Evolutionary conservation across 805 yeast species (phyloP).

Genomic region (Allodekkera sacchari): DNA sequence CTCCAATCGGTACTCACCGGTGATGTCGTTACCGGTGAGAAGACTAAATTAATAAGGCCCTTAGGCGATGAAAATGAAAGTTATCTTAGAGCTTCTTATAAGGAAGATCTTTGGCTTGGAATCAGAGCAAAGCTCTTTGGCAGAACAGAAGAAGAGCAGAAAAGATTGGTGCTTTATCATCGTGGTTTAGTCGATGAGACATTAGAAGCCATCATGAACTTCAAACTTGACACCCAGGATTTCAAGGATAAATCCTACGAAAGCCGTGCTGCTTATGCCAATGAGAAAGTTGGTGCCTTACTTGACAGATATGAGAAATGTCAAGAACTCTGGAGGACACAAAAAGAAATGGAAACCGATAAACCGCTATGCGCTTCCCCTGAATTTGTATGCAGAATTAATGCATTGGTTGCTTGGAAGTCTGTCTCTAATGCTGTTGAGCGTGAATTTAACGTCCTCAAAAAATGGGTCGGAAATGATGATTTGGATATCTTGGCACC

Average conservation of each 20-base stretch:
- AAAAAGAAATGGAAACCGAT: conserved; percentile 69
- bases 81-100: conserved; percentile 44
- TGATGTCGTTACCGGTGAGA: conserved; percentile 87
- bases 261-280: conserved; percentile 27
- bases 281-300: conserved; percentile 44
- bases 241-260: conserved; percentile 10
- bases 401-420: conserved; percentile 79
- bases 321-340: conserved; percentile 71
- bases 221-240: conserved; percentile 40
- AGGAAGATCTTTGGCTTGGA: conserved; percentile 81
- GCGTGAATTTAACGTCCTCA: conserved; percentile 50
- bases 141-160: conserved; percentile 72
- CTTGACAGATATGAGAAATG: conserved; percentile 57
- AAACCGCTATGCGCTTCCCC: conserved; percentile 62
- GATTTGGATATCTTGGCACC: conserved; percentile 55
- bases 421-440: conserved; percentile 64
- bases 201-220: conserved; percentile 58
- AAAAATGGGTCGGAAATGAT: conserved; percentile 78
- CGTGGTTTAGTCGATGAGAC: conserved; percentile 67
- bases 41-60: conserved; percentile 60
- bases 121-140: conserved; percentile 76
- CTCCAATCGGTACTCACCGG: conserved; percentile 85
- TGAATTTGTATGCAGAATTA: conserved; percentile 57
- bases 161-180: conserved; percentile 55
- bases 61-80: conserved; percentile 35